Evolutionary conservation across 768 basidiomycete species (phyloP).

Genomic region (Dictyophora rubrovolvata): DNA sequence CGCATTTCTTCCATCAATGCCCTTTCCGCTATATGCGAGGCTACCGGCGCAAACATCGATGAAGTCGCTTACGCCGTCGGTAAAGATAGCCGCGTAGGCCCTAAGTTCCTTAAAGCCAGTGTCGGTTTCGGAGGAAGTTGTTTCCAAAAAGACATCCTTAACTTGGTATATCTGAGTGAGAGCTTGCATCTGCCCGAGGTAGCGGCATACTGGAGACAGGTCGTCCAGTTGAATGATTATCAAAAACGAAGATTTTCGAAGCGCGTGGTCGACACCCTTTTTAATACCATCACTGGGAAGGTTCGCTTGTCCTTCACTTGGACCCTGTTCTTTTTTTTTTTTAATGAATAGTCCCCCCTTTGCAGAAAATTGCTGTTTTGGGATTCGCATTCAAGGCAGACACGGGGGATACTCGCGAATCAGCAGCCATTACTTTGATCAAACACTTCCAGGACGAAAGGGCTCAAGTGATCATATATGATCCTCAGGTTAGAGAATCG

Average conservation of each 20-base stretch:
- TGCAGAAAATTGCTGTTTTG: constrained; percentile 83
- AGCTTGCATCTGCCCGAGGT: constrained; percentile 93
- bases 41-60: constrained; percentile 96
- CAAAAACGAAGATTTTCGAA: constrained; percentile 95
- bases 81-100: constrained; percentile 83
- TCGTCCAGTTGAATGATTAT: constrained; percentile 97
- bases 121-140: constrained; percentile 98
- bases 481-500: constrained; percentile 48
- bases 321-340: neutral
- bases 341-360: neutral
- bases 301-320: constrained; percentile 28
- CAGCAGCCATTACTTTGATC: constrained; percentile 88
- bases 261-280: constrained; percentile 91
- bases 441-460: constrained; percentile 87
- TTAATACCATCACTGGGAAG: constrained; percentile 97
- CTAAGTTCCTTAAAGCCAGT: constrained; percentile 90
- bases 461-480: constrained; percentile 81
- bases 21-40: constrained; percentile 96
- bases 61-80: constrained; percentile 95
- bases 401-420: constrained; percentile 98
- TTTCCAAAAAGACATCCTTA: constrained; percentile 99
- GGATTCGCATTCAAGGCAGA: constrained; percentile 99
- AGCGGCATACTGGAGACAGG: constrained; percentile 94
- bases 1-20: constrained; percentile 98
- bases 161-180: constrained; percentile 95